These are phyloP conservation scores for Avicennia marina DNA, from an alignment of 257 asterid genomes.

Conservation along the genomic window DNA sequence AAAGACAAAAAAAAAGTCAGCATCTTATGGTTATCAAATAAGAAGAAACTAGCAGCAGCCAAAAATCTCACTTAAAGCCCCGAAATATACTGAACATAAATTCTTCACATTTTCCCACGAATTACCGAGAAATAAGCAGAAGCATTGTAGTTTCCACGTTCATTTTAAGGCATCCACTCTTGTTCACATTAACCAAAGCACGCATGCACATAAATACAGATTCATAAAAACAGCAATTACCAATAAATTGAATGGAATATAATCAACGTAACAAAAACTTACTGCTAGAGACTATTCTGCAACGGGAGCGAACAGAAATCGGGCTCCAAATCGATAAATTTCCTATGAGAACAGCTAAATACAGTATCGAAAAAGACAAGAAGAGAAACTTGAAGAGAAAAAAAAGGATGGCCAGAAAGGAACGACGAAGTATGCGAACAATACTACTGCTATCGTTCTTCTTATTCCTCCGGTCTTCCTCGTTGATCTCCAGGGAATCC, in stretches of 20 bases:
- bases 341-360: conserved; percentile 55
- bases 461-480: conserved; percentile 29
- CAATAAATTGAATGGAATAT: neutral
- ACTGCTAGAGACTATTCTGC: conserved; percentile 89
- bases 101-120: too few relatives aligned
- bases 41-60: too few relatives aligned
- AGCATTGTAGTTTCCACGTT: too few relatives aligned
- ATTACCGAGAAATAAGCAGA: too few relatives aligned
- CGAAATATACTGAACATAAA: too few relatives aligned
- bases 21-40: too few relatives aligned
- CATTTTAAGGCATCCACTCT: too few relatives aligned
- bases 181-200: too few relatives aligned
- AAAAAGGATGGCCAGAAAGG: conserved; percentile 32
- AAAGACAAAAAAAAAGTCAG: too few relatives aligned
- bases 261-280: too few relatives aligned
- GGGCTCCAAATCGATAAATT: conserved; percentile 73
- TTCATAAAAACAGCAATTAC: neutral
- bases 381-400: conserved; percentile 35
- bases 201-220: neutral
- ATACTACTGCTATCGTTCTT: conserved; percentile 17
- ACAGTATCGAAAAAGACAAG: conserved; percentile 45
- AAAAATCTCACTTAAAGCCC: too few relatives aligned
- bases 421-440: conserved; percentile 33
- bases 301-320: conserved; percentile 71
- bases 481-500: conserved; percentile 49